Percentiles rank a stretch among this genome's conserved stretches.
These are phyloP conservation scores for Salix arbutifolia DNA, from an alignment of 345 rosid genomes.

Conservation along the genomic window DNA sequence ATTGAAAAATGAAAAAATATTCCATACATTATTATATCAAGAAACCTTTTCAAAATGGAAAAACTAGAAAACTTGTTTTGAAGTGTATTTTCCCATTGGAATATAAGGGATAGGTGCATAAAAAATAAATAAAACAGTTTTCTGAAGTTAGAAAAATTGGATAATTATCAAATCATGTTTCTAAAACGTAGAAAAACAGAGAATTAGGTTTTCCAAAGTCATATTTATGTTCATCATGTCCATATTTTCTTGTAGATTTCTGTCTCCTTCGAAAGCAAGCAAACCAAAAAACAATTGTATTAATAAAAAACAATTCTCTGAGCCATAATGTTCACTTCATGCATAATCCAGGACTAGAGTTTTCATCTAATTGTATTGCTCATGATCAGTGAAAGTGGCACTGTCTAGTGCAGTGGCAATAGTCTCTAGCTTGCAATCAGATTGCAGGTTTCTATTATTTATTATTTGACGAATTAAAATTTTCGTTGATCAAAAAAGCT, in stretches of 20 bases:
- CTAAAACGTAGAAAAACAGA: not conserved
- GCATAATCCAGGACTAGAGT: not conserved
- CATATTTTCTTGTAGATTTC: too few species aligned
- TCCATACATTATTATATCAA: too few species aligned
- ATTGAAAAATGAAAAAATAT: not conserved
- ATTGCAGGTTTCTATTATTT: too few species aligned
- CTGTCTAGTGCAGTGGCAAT: too few species aligned
- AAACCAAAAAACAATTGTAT: not conserved
- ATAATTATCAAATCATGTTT: not conserved
- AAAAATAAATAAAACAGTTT: not conserved
- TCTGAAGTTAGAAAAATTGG: not conserved
- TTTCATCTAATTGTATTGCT: not conserved
- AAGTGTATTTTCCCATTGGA: not conserved
- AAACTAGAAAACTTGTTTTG: not conserved
- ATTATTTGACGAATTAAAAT: too few species aligned
- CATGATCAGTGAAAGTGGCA: not conserved
- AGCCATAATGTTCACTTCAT: not conserved
- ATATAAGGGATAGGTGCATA: not conserved
- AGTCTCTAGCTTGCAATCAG: too few species aligned
- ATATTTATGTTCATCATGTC: not conserved
- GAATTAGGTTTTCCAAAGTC: not conserved
- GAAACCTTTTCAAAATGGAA: not conserved
- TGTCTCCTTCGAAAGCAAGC: not conserved
- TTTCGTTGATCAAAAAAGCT: too few species aligned
- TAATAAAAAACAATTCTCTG: not conserved